Evolutionary conservation across 2,329 filamentous ascomycete species (phyloP).

Genomic region (Aspergillus costaricaensis): DNA sequence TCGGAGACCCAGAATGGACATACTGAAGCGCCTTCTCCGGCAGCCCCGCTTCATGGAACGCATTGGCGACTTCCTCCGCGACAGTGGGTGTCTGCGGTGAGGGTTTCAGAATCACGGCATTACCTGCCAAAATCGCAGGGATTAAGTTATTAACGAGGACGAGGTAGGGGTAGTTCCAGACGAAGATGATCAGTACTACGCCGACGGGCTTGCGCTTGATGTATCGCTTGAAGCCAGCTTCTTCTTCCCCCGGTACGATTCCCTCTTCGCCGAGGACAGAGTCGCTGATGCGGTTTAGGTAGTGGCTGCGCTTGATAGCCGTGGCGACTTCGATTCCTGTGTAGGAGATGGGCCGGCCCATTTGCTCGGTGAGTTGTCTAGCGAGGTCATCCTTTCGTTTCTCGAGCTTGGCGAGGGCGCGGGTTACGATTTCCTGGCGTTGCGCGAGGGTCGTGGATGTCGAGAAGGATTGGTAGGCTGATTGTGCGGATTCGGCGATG

Average conservation of each 20-base stretch:
- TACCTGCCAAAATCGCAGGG: slow-evolving; percentile 80
- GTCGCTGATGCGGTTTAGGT: slow-evolving; percentile 82
- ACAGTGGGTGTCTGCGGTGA: slow-evolving; percentile 90
- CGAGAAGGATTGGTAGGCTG: slow-evolving; percentile 59
- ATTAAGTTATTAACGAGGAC: slow-evolving; percentile 87
- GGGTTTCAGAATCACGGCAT: slow-evolving; percentile 86
- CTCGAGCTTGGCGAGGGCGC: slow-evolving; percentile 69
- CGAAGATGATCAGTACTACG: slow-evolving; percentile 80
- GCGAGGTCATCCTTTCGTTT: slow-evolving; percentile 76
- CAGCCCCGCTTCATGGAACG: slow-evolving; percentile 78
- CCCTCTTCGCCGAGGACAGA: slow-evolving; percentile 66
- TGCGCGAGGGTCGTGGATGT: slow-evolving; percentile 69
- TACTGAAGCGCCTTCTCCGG: slow-evolving; percentile 80
- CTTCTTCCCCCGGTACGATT: slow-evolving; percentile 56
- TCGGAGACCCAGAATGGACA: slow-evolving; percentile 78
- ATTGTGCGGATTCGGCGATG: slow-evolving; percentile 27
- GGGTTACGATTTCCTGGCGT: slow-evolving; percentile 75
- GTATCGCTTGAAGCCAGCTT: slow-evolving; percentile 83
- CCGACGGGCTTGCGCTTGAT: slow-evolving; percentile 84
- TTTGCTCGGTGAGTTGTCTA: slow-evolving; percentile 81
- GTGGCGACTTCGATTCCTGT: slow-evolving; percentile 78
- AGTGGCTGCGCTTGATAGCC: slow-evolving; percentile 77
- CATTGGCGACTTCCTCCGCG: slow-evolving; percentile 73
- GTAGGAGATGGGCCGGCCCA: slow-evolving; percentile 87
- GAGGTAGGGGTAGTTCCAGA: slow-evolving; percentile 94